These are phyloP conservation scores for Phanerochaete sordida DNA, from an alignment of 768 basidiomycete genomes.

Conservation along the genomic window DNA sequence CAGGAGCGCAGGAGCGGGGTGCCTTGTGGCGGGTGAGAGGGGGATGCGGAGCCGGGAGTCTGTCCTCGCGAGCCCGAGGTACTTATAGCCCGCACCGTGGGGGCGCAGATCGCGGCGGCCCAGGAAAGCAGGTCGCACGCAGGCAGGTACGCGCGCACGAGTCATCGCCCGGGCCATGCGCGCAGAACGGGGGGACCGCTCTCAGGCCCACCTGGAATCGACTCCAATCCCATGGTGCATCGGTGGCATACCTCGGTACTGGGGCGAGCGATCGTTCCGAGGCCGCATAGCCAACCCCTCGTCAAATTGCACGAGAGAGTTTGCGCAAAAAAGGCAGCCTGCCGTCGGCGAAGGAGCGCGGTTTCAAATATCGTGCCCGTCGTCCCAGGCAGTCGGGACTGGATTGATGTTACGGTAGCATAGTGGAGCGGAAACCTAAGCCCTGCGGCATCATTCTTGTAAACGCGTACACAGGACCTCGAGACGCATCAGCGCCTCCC, in stretches of 20 bases:
- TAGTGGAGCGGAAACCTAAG: neutral
- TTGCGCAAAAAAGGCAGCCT: neutral
- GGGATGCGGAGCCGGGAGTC: conserved; percentile 5
- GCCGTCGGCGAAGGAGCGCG: neutral
- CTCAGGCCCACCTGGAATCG: conserved; percentile 9
- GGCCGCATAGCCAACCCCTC: neutral
- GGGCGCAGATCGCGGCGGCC: neutral
- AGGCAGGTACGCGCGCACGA: neutral
- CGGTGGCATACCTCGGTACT: conserved; percentile 11
- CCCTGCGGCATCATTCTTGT: neutral
- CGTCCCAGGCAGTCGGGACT: neutral
- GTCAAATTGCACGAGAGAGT: conserved; percentile 7
- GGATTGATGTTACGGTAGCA: neutral
- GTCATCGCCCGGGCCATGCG: conserved; percentile 8
- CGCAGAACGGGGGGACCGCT: neutral
- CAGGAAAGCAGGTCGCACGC: conserved; percentile 8
- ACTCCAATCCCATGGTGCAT: neutral
- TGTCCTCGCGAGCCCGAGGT: neutral
- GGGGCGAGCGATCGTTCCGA: conserved; percentile 5
- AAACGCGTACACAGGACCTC: neutral
- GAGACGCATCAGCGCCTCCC: neutral
- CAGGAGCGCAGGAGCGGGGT: neutral
- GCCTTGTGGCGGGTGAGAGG: neutral
- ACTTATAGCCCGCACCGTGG: conserved; percentile 2
- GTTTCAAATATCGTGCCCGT: neutral